Percentiles rank a stretch among this genome's conserved stretches.
phyloP scores from a whole-genome alignment of 2,329 filamentous ascomycete species.

The Orbilia ellipsospora region DNA sequence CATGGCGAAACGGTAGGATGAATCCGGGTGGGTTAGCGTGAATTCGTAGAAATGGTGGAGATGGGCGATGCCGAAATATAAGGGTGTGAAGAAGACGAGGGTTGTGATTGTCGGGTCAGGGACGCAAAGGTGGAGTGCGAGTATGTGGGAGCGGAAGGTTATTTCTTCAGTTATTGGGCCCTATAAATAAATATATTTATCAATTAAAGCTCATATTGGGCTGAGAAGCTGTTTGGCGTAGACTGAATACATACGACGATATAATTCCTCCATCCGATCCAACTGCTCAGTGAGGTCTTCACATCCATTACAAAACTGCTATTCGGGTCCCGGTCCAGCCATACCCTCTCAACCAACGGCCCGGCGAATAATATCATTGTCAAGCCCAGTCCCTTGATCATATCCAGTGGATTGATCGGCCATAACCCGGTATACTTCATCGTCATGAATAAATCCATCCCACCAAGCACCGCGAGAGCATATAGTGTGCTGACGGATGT shows the following conservation, averaged over 20 bases:
- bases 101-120: constrained; percentile 64
- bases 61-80: constrained; percentile 71
- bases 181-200: constrained; percentile 65
- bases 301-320: constrained; percentile 53
- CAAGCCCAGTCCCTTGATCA: constrained; percentile 73
- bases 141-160: constrained; percentile 87
- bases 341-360: constrained; percentile 77
- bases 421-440: constrained; percentile 82
- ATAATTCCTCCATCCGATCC: constrained; percentile 86
- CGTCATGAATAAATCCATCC: constrained; percentile 65
- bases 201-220: too few relatives aligned
- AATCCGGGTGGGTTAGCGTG: constrained; percentile 79
- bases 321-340: constrained; percentile 40
- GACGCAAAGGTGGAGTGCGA: constrained; percentile 83
- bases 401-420: constrained; percentile 76
- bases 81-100: constrained; percentile 58
- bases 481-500: constrained; percentile 24
- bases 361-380: constrained; percentile 78
- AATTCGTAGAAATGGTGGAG: constrained; percentile 97
- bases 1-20: constrained; percentile 70
- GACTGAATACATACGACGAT: constrained; percentile 74
- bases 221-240: too few relatives aligned
- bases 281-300: constrained; percentile 71
- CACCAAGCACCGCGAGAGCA: constrained; percentile 16
- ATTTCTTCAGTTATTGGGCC: constrained; percentile 92